Evolutionary conservation across 139 green algal genomes (phyloP), one percentile per base, ranked within the genome.

Genomic region (Volvox reticuliferus): DNA sequence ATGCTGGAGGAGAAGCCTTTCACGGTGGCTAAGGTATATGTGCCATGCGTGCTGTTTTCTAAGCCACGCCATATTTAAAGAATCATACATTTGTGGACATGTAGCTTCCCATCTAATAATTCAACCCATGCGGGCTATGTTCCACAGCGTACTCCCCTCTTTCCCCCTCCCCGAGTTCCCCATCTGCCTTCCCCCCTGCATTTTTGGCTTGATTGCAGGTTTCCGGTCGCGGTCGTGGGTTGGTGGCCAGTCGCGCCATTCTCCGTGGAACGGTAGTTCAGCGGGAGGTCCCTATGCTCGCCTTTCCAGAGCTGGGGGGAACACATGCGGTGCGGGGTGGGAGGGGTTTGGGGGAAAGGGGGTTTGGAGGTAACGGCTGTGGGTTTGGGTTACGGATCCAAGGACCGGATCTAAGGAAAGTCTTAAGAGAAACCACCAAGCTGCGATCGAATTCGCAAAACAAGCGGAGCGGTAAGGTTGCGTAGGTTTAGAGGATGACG

Each of bases 241-340:
- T 89, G 85, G 85, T 89, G 85, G 85, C 85, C 19, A 19, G 5
- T 33, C 85, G 85, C 0, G n/a, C 28, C 69, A 71, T 90, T 75
- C 50, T 1, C 19, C 20, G 12, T 12, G 86, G 86, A 20, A 69
- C 83, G 69, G 21, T 63, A 55, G 86, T 90, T 19, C 85, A 82
- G 21, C 12, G 18, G 20, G 86, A 84, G 37, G n/a, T 12, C 28
- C 69, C 85, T 20, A 26, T 89, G 85, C 69, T 89, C 67, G 37
- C n/a, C 12, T 73, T 32, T 71, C 85, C 85, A 22, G 69, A 32
- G 19, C 36, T 32, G 16, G n/a, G 26, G 2, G 69, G n/a, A 3
- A 0, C 28, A 63, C 37, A 61, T 26, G 32, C 32, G 85, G 85
- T 89, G 85, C 0, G 35, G 65, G 0, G 36, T 1, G 20, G 24